A percentile compares a stretch with the other conserved stretches of the same genome.
These are phyloP conservation scores for Botrytis sinoallii DNA, from an alignment of 2,329 filamentous ascomycete species.

Conservation along the genomic window DNA sequence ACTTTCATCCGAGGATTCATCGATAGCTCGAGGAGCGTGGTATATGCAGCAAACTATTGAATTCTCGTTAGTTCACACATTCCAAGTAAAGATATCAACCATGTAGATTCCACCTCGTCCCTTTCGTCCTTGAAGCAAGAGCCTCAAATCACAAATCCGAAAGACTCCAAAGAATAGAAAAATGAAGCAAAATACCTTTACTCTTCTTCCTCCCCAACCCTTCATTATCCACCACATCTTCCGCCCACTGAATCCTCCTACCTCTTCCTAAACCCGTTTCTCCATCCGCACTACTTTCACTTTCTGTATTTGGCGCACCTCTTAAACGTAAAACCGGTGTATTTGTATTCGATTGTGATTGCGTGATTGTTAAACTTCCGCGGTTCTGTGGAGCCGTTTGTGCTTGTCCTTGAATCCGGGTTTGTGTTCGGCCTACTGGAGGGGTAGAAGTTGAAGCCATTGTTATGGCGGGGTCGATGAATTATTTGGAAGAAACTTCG, in stretches of 20 bases:
- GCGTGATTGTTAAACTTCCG: background rate
- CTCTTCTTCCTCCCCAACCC: slow-evolving; percentile 89
- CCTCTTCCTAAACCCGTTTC: slow-evolving; percentile 19
- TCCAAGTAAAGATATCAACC: background rate
- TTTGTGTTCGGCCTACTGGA: background rate
- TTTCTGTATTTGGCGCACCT: slow-evolving; percentile 28
- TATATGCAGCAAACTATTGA: slow-evolving; percentile 94
- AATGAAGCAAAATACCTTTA: slow-evolving; percentile 63
- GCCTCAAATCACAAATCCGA: background rate
- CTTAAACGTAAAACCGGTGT: slow-evolving; percentile 33
- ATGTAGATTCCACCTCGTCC: background rate
- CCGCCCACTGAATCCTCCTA: slow-evolving; percentile 83
- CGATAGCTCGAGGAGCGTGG: slow-evolving; percentile 76
- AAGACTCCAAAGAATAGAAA: background rate
- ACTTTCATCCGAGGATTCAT: slow-evolving; percentile 74
- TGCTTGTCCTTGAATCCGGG: background rate
- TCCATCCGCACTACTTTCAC: slow-evolving; percentile 6
- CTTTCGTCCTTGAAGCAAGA: background rate
- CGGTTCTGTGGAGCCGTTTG: background rate
- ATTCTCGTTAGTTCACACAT: background rate
- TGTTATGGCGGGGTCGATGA: background rate
- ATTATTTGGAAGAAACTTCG: background rate
- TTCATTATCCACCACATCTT: slow-evolving; percentile 93
- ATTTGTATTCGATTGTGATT: slow-evolving; percentile 10
- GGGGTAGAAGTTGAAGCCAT: background rate